Percentiles rank a stretch among this genome's conserved stretches.
These are phyloP conservation scores for Alternaria hordeiaustralica DNA, from an alignment of 2,329 filamentous ascomycete genomes.

Conservation along the genomic window DNA sequence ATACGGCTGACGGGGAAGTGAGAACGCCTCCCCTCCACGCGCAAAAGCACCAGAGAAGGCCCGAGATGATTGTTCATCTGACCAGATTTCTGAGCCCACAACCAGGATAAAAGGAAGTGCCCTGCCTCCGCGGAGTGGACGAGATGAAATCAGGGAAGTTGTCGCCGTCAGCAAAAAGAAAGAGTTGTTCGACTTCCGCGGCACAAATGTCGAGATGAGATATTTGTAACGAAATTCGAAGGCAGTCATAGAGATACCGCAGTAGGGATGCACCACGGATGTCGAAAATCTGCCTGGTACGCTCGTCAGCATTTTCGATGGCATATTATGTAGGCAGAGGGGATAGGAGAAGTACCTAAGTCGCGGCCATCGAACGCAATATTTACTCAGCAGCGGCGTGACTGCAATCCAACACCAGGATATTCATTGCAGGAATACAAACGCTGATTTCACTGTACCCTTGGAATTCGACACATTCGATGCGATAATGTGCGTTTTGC, in stretches of 20 bases:
- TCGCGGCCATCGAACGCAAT: neutral
- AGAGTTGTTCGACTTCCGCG: neutral
- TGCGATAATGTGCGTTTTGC: neutral
- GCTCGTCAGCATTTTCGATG: neutral
- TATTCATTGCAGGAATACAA: neutral
- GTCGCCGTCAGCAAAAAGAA: neutral
- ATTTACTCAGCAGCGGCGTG: neutral
- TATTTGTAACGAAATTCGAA: too few species aligned
- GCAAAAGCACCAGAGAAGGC: conserved; percentile 7
- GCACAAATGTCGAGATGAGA: neutral
- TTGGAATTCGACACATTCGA: neutral
- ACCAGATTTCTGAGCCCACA: neutral
- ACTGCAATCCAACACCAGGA: neutral
- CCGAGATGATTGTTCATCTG: conserved; percentile 1
- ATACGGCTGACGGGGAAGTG: neutral
- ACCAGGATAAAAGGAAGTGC: neutral
- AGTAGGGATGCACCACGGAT: neutral
- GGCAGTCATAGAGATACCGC: neutral
- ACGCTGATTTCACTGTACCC: neutral
- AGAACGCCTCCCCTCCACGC: neutral
- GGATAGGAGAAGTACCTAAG: neutral
- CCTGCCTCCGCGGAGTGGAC: neutral
- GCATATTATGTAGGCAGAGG: neutral
- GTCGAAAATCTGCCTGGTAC: neutral
- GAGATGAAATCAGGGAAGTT: neutral